Percentiles rank a stretch among this genome's conserved stretches.
Evolutionary conservation across 1,284 basidiomycete species (phyloP).

Genomic region (Sporisorium graminicola): DNA sequence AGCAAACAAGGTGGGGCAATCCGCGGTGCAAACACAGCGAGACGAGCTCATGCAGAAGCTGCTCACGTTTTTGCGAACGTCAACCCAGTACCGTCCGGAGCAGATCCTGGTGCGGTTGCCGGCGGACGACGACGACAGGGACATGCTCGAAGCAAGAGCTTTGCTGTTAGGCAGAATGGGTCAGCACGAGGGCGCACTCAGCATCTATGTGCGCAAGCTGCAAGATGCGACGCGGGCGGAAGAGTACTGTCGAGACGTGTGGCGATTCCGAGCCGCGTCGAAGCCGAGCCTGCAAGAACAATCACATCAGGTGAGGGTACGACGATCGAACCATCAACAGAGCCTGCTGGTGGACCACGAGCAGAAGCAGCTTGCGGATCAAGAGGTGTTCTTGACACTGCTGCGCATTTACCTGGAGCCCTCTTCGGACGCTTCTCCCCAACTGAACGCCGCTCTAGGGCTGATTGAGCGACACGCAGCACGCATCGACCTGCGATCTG

Average conservation of each 20-base stretch:
- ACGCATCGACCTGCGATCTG: conserved; percentile 82
- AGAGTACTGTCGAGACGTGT: conserved; percentile 71
- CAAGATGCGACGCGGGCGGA: conserved; percentile 87
- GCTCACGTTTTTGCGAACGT: conserved; percentile 80
- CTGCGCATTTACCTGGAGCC: conserved; percentile 83
- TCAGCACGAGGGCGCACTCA: conserved; percentile 90
- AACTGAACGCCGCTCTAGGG: conserved; percentile 78
- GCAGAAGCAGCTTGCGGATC: conserved; percentile 37
- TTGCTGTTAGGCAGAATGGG: conserved; percentile 89
- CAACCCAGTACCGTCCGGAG: conserved; percentile 81
- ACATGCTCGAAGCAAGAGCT: conserved; percentile 80
- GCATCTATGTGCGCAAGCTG: conserved; percentile 89
- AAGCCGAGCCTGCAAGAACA: not conserved
- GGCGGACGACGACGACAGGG: conserved; percentile 79
- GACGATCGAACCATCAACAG: conserved; percentile 38
- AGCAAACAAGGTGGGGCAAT: not conserved
- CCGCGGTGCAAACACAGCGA: conserved; percentile 50
- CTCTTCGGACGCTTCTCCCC: conserved; percentile 65
- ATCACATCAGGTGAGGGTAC: not conserved
- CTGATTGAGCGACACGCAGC: conserved; percentile 86
- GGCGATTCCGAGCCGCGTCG: conserved; percentile 24
- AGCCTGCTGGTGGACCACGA: conserved; percentile 42
- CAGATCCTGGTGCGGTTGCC: conserved; percentile 82
- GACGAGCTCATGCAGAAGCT: conserved; percentile 78
- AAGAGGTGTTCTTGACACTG: conserved; percentile 82